Evolutionary conservation across 1,284 basidiomycete genomes (phyloP).

Genomic region (Xanthoconium separans): DNA sequence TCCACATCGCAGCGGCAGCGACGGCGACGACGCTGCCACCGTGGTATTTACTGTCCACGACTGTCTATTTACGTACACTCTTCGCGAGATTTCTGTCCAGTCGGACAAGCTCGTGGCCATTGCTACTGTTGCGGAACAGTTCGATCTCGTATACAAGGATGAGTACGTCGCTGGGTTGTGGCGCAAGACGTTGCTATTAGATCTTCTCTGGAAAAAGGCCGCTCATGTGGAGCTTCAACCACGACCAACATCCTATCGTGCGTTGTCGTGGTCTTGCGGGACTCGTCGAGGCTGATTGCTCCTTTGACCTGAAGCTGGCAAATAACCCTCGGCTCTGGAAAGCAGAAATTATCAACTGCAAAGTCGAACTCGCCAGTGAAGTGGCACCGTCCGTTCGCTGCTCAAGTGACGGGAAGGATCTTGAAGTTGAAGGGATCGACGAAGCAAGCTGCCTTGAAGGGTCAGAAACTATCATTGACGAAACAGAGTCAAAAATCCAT

Average conservation of each 20-base stretch:
- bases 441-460: neutral
- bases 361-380: neutral
- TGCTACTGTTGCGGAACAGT: neutral
- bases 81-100: neutral
- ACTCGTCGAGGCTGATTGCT: neutral
- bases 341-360: neutral
- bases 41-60: too few species aligned
- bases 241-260: neutral
- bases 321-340: neutral
- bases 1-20: too few species aligned
- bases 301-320: neutral
- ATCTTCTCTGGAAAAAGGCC: neutral
- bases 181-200: neutral
- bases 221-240: neutral
- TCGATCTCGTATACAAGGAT: neutral
- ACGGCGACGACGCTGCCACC: too few species aligned
- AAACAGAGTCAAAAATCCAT: neutral
- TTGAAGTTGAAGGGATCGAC: slow-evolving; percentile 1
- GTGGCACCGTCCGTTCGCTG: neutral
- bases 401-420: neutral
- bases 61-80: neutral
- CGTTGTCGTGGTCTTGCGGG: slow-evolving; percentile 2
- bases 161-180: slow-evolving; percentile 1
- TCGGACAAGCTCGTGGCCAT: neutral
- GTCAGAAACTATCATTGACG: neutral